These are phyloP conservation scores for Ricinus communis DNA, from an alignment of 345 rosid genomes.

Conservation along the genomic window DNA sequence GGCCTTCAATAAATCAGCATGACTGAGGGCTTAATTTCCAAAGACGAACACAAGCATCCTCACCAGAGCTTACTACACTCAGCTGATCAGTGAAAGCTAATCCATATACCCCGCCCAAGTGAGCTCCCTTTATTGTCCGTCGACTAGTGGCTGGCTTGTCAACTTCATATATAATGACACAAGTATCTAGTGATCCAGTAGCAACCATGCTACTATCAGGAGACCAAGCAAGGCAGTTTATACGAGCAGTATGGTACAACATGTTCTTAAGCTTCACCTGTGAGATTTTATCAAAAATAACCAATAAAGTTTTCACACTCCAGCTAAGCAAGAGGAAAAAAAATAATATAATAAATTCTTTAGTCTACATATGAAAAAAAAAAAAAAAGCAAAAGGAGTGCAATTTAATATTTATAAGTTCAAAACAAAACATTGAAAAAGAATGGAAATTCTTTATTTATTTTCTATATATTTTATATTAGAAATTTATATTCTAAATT, in stretches of 20 bases:
- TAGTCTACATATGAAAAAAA: too few species aligned
- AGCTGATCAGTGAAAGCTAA: constrained; percentile 64
- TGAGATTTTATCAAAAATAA: constrained; percentile 8
- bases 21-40: constrained; percentile 43
- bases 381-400: too few species aligned
- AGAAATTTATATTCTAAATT: too few species aligned
- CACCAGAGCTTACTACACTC: constrained; percentile 79
- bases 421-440: too few species aligned
- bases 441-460: too few species aligned
- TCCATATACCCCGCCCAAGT: constrained; percentile 88
- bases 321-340: neutral
- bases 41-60: constrained; percentile 85
- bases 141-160: constrained; percentile 74
- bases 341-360: too few species aligned
- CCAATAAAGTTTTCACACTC: neutral
- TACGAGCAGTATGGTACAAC: constrained; percentile 81
- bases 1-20: neutral
- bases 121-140: constrained; percentile 77
- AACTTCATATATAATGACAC: constrained; percentile 69
- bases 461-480: too few species aligned
- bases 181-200: constrained; percentile 85
- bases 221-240: constrained; percentile 92
- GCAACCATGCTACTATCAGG: constrained; percentile 71
- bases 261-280: constrained; percentile 84
- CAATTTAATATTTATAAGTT: too few species aligned